Percentiles rank a stretch among this genome's conserved stretches.
Conservation (phyloP, 1,139 yeast species). For the Protomyces arabidopsidicola region DNA sequence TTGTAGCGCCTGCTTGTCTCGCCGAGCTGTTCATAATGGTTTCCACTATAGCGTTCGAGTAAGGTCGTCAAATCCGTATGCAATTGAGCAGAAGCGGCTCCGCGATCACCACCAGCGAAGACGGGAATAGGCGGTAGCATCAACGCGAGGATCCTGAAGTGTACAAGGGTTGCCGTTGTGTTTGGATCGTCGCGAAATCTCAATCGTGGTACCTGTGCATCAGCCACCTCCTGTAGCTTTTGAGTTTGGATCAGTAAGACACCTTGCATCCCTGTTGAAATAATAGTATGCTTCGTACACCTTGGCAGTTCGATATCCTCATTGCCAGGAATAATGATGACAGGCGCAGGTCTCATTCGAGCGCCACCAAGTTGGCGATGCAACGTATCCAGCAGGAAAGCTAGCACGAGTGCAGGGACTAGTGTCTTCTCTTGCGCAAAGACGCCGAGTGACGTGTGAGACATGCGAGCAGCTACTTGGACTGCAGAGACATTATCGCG, state of each 20-base stretch:
- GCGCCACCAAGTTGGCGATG: conserved; percentile 43
- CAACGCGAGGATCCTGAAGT: conserved; percentile 58
- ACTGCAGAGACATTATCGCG: conserved; percentile 63
- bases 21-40: neutral
- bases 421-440: conserved; percentile 43
- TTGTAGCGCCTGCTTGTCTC: neutral
- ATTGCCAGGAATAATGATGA: neutral
- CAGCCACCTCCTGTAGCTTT: conserved; percentile 36
- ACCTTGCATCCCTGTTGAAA: conserved; percentile 51
- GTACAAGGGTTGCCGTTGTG: conserved; percentile 37
- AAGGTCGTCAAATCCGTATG: neutral
- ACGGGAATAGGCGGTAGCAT: conserved; percentile 57
- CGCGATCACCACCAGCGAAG: conserved; percentile 37
- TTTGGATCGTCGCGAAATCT: conserved; percentile 36
- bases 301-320: neutral
- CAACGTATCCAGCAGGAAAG: conserved; percentile 56
- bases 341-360: conserved; percentile 31
- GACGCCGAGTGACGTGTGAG: conserved; percentile 45
- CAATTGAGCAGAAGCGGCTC: neutral
- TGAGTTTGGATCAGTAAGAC: conserved; percentile 43
- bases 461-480: conserved; percentile 53
- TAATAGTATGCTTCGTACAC: conserved; percentile 34
- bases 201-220: conserved; percentile 37
- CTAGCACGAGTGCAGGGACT: conserved; percentile 55
- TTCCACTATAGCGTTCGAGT: neutral